Percentiles rank a stretch among this genome's conserved stretches.
Evolutionary conservation across 768 basidiomycete species (phyloP).

Genomic region (Podaxis sp.): DNA sequence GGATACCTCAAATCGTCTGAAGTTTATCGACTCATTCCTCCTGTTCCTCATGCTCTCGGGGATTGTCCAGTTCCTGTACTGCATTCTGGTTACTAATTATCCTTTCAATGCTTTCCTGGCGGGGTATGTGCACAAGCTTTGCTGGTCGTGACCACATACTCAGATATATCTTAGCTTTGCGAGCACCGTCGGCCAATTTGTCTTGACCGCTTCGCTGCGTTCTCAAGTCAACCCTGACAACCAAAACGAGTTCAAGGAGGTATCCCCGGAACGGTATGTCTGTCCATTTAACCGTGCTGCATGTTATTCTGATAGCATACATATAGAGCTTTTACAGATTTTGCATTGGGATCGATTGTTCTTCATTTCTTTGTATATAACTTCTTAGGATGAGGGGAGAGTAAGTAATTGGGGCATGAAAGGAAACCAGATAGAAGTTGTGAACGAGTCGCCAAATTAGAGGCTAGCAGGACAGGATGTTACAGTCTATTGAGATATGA

Average conservation of each 20-base stretch:
- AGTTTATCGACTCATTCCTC: slow-evolving; percentile 92
- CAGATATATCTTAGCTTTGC: slow-evolving; percentile 58
- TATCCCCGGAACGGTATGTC: slow-evolving; percentile 89
- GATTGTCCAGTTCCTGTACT: slow-evolving; percentile 86
- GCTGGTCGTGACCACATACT: neutral
- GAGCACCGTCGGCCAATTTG: slow-evolving; percentile 95
- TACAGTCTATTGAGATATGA: neutral
- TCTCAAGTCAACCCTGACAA: slow-evolving; percentile 90
- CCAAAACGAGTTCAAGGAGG: slow-evolving; percentile 76
- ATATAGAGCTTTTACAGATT: slow-evolving; percentile 92
- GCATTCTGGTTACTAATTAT: slow-evolving; percentile 85
- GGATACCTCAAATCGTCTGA: slow-evolving; percentile 78
- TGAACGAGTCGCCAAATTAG: slow-evolving; percentile 6
- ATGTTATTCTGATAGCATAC: neutral
- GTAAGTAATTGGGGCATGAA: neutral
- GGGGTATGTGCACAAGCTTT: slow-evolving; percentile 54
- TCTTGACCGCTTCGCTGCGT: slow-evolving; percentile 86
- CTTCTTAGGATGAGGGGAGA: slow-evolving; percentile 74
- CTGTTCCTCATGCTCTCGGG: slow-evolving; percentile 90
- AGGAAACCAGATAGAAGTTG: neutral
- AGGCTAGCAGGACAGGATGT: neutral
- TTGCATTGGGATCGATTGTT: slow-evolving; percentile 90
- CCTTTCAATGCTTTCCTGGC: slow-evolving; percentile 98
- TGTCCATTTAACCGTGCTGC: neutral
- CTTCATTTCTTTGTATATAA: slow-evolving; percentile 99